Evolutionary conservation across 805 yeast genomes (phyloP), one percentile per base, ranked within the genome.

Genomic region (Candida stauntonica): DNA sequence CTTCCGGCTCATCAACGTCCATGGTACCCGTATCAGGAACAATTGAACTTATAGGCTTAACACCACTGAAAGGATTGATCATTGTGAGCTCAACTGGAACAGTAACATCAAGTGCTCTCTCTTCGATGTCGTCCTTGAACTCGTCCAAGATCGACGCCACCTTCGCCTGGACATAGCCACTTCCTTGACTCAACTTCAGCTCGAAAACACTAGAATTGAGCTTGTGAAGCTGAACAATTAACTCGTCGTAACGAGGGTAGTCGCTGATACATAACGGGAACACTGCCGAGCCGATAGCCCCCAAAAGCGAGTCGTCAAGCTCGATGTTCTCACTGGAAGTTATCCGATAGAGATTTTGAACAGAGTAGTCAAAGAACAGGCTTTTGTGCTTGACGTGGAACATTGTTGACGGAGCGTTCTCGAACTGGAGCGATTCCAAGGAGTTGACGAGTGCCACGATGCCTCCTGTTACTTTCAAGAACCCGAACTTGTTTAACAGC

Each of bases 71-170:
- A 9, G 59, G 58, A 24, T 54, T 52, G 35, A 56, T 54, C 61
- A 56, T 58, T 1, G 62, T 57, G 50, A 55, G 53, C 15, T 58
- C 58, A 8, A 50, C 46, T 16, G 52, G 45, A 8, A 48, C 40
- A 2, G 50, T 53, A 5, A 38, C 24, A 4, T 51, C 55, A 12
- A 30, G 7, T 5, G 17, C 13, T 12, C 29, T 42, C 9, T 36
- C 48, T 7, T 38, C 43, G 21, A 31, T 32, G n/a, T 44, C 36
- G 18, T 48, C 58, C 12, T 48, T 51, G 33, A 54, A 55, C 15
- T 51, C 55, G 4, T 51, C 48, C 28, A 55, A 31, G 5, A 55
- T 55, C 7, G 54, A 44, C 7, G n/a, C 26, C 3, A 55, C 41
- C 33, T 53, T 51, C 6, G 53, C 46, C 26, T 39, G 43, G 4